Evolutionary conservation across 495 filamentous ascomycete genomes (phyloP), one percentile per base, ranked within the genome.

Genomic region (Ascobolus immersus): DNA sequence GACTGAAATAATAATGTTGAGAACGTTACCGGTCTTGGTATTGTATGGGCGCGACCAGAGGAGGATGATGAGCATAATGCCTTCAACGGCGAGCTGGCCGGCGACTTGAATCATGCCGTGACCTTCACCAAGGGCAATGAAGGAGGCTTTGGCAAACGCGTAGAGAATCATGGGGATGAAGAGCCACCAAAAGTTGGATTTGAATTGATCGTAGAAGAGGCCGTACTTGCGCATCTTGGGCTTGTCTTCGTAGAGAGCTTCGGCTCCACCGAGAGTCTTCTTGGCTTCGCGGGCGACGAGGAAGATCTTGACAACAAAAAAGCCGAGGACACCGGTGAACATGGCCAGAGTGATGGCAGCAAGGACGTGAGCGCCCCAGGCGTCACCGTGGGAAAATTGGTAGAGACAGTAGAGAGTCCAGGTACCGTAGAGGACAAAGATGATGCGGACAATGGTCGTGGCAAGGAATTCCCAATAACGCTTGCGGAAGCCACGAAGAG

Each of bases 331-430:
- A 11, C 53, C 65, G 0, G 84, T 93, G 52, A 94, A 94, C 0
- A 77, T 29, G 4, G 49, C 61, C 2, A 94, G 64, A 0, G 82
- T 93, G 13, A 91, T 51, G 22, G 60, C 84, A 6, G 86, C 86
- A 22, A 96, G 67, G 1, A 65, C 23, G 50, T 91, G 86, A 21
- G 81, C 84, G 8, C 75, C 86, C 82, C 89, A 96, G 1, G 84
- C 93, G 54, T 96, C 86, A 33, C 86, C 86, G 22, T 69, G 67
- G 3, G 69, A 84, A 46, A 93, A 82, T 49, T 96, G 84, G 53
- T 82, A 94, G 38, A 96, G 64, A 52, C 86, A 93, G 50, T 92
- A 96, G 17, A 96, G 57, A 4, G 79, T 77, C 86, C 86, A 96
- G 27, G 91, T 65, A 28, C 84, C 79, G 53, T 96, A 96, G 2